Conservation (phyloP, 306 rosid genomes). For the Dryas alaskensis region DNA sequence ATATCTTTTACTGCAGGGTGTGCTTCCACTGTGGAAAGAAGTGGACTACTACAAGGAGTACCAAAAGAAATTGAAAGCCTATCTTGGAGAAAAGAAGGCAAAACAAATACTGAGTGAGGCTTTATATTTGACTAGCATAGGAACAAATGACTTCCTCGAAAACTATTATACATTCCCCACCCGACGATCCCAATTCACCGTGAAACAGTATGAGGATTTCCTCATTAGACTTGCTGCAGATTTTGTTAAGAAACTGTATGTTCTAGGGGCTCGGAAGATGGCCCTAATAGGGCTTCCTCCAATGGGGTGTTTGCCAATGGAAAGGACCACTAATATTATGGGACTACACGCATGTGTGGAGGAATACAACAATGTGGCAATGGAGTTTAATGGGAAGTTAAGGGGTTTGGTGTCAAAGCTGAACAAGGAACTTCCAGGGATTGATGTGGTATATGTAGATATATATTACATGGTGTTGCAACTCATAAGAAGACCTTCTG, state of each 20-base stretch:
- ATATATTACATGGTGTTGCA: conserved; percentile 24
- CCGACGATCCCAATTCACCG: conserved; percentile 34
- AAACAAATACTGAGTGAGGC: conserved; percentile 42
- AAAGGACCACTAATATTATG: conserved; percentile 44
- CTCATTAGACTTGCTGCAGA: conserved; percentile 42
- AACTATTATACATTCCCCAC: conserved; percentile 44
- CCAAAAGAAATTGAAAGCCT: conserved; percentile 35
- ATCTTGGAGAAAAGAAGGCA: conserved; percentile 40
- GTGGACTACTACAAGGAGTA: conserved; percentile 59
- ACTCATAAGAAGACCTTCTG: conserved; percentile 43
- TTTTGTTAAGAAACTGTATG: conserved; percentile 42
- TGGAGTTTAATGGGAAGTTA: conserved; percentile 53
- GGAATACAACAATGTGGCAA: conserved; percentile 43
- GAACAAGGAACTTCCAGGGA: conserved; percentile 38
- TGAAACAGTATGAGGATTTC: conserved; percentile 46
- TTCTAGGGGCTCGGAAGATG: conserved; percentile 53
- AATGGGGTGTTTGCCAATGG: conserved; percentile 67
- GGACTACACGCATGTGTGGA: conserved; percentile 40
- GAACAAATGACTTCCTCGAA: conserved; percentile 64
- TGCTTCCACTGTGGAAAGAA: conserved; percentile 72
- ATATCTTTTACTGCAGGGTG: conserved; percentile 27
- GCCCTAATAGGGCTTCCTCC: conserved; percentile 60
- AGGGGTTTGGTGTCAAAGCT: conserved; percentile 37
- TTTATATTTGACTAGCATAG: conserved; percentile 53
- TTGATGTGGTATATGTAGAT: conserved; percentile 42